Conservation (phyloP, 176 grass and related monocot species). For the Paspalum vaginatum region DNA sequence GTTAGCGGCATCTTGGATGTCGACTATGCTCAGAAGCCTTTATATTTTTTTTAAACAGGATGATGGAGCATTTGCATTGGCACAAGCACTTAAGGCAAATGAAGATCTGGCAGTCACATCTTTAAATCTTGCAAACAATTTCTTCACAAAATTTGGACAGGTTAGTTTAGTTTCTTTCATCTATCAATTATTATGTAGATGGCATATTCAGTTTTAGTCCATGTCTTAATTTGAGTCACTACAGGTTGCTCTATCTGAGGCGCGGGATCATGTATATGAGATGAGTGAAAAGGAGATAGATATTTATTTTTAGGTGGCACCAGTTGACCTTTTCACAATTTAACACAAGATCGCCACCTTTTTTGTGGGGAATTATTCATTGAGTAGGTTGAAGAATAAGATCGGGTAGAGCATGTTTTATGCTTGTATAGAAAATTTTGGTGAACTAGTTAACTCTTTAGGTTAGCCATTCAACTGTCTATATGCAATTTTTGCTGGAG, state of each 20-base stretch:
- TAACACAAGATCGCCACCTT: neutral
- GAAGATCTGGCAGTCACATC: constrained; percentile 84
- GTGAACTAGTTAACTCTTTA: constrained; percentile 39
- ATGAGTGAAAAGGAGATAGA: constrained; percentile 90
- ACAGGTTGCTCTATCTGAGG: constrained; percentile 91
- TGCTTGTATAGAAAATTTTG: constrained; percentile 47
- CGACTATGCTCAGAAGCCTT: constrained; percentile 22
- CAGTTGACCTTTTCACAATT: constrained; percentile 15
- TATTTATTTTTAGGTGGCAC: constrained; percentile 76
- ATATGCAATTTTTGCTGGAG: constrained; percentile 35
- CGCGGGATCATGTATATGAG: constrained; percentile 84
- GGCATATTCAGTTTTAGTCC: constrained; percentile 29
- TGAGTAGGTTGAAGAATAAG: constrained; percentile 28
- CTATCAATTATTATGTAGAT: constrained; percentile 13
- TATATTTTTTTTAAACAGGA: constrained; percentile 60
- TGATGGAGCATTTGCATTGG: constrained; percentile 86
- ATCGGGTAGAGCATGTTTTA: constrained; percentile 35
- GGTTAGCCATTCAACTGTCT: constrained; percentile 40
- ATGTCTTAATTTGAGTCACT: constrained; percentile 36
- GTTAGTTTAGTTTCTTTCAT: constrained; percentile 41
- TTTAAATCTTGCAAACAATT: constrained; percentile 83
- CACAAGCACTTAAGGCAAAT: constrained; percentile 93
- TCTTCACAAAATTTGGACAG: constrained; percentile 96
- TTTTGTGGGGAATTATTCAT: constrained; percentile 24
- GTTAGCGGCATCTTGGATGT: constrained; percentile 19